Evolutionary conservation across 768 basidiomycete genomes (phyloP).

Genomic region (Leccinum pellstonianum): DNA sequence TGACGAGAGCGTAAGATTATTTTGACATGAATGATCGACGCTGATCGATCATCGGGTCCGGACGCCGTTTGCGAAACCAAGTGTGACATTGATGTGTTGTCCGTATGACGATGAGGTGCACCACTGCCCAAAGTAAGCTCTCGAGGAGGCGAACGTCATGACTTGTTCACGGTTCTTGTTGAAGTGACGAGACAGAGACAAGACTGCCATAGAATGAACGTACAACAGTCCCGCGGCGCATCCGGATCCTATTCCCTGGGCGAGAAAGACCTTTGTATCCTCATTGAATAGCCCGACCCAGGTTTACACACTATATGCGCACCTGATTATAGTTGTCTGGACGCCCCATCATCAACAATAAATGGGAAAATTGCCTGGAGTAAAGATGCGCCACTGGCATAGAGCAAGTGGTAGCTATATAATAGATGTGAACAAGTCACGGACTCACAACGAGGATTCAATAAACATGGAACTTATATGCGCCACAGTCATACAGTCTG

Average conservation of each 20-base stretch:
- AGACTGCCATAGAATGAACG: constrained; percentile 45
- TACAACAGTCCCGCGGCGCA: constrained; percentile 49
- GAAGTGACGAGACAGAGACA: constrained; percentile 49
- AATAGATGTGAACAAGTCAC: constrained; percentile 8
- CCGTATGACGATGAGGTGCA: constrained; percentile 64
- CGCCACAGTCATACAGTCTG: constrained; percentile 48
- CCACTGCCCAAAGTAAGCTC: constrained; percentile 53
- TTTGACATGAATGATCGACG: no score
- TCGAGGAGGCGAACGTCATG: constrained; percentile 55
- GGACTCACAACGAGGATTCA: constrained; percentile 35
- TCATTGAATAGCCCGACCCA: not conserved
- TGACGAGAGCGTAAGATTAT: not conserved
- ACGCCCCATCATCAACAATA: constrained; percentile 46
- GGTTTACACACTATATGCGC: not conserved
- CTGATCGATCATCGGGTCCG: constrained; percentile 15
- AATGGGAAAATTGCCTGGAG: constrained; percentile 34
- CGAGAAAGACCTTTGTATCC: constrained; percentile 44
- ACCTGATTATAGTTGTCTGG: constrained; percentile 45
- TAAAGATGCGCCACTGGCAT: not conserved
- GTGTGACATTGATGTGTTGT: constrained; percentile 41
- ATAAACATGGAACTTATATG: no score
- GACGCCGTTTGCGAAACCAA: constrained; percentile 48
- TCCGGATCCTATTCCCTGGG: constrained; percentile 49
- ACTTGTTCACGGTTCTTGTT: constrained; percentile 45
- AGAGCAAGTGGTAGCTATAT: constrained; percentile 22